Evolutionary conservation across 495 filamentous ascomycete genomes (phyloP).

Genomic region (Penicillium malachiteum): DNA sequence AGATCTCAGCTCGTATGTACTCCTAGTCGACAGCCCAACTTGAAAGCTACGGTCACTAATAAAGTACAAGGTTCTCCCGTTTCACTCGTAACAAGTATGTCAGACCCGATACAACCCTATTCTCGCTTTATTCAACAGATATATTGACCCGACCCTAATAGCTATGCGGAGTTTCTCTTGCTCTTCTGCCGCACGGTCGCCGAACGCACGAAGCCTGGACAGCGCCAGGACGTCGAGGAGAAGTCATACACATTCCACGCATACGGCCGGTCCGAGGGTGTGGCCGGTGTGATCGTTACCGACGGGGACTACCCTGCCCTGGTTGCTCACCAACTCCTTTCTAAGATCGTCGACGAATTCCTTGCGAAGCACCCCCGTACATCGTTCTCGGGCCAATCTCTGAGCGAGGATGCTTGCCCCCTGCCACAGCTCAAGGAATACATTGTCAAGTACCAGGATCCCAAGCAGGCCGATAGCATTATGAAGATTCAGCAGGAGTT

Average conservation of each 20-base stretch:
- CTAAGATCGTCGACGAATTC: slow-evolving; percentile 93
- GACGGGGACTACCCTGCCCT: slow-evolving; percentile 87
- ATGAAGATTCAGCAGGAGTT: slow-evolving; percentile 95
- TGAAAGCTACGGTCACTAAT: slow-evolving; percentile 8
- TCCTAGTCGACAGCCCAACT: not conserved
- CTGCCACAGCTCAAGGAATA: slow-evolving; percentile 77
- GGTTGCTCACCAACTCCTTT: slow-evolving; percentile 91
- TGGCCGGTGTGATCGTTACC: slow-evolving; percentile 84
- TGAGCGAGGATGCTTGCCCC: slow-evolving; percentile 36
- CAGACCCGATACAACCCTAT: not conserved
- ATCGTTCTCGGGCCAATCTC: slow-evolving; percentile 55
- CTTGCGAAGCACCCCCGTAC: slow-evolving; percentile 72
- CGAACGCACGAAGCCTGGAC: slow-evolving; percentile 79
- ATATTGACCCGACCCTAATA: slow-evolving; percentile 21
- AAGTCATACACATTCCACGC: slow-evolving; percentile 77
- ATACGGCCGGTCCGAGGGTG: slow-evolving; percentile 82
- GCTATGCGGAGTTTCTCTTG: slow-evolving; percentile 55
- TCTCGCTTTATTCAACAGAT: not conserved
- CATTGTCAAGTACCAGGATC: slow-evolving; percentile 86
- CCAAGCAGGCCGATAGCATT: slow-evolving; percentile 82
- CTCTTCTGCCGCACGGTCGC: slow-evolving; percentile 64
- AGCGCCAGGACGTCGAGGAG: slow-evolving; percentile 89
- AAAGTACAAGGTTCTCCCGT: slow-evolving; percentile 57
- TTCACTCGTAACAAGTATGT: slow-evolving; percentile 71
- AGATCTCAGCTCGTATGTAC: slow-evolving; percentile 60